phyloP scores from a whole-genome alignment of 257 asterid genomes.

The Primulina eburnea region DNA sequence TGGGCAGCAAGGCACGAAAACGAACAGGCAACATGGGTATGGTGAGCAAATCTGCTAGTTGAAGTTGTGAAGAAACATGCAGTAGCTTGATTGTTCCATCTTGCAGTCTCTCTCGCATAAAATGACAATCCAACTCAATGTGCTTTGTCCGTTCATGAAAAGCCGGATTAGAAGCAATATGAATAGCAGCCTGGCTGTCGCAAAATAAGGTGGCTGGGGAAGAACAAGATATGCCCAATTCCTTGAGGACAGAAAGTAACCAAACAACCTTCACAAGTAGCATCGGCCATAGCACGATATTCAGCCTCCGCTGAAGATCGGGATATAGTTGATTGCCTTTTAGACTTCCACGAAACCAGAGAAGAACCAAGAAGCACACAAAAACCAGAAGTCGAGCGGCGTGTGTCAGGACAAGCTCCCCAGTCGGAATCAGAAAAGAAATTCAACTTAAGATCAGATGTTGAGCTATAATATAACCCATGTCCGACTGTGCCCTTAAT shows the following conservation, averaged over 20 bases:
- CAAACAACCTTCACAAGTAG: neutral
- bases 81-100: too few relatives aligned
- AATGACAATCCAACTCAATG: too few relatives aligned
- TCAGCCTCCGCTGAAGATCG: conserved; percentile 1
- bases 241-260: neutral
- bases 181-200: too few relatives aligned
- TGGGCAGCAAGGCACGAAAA: too few relatives aligned
- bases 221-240: too few relatives aligned
- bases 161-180: too few relatives aligned
- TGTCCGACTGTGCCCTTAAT: neutral
- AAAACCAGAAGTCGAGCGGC: neutral
- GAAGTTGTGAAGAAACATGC: too few relatives aligned
- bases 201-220: too few relatives aligned
- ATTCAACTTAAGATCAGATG: neutral
- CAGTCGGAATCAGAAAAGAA: conserved; percentile 1
- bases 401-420: neutral
- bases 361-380: neutral
- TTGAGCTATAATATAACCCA: neutral
- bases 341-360: neutral
- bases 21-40: too few relatives aligned
- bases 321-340: neutral
- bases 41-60: too few relatives aligned
- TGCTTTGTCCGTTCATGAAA: too few relatives aligned
- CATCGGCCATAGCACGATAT: neutral
- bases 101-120: too few relatives aligned